Base-by-base conservation (phyloP, 2,329 filamentous ascomycete species). In the Alternaria ventricosa region DNA sequence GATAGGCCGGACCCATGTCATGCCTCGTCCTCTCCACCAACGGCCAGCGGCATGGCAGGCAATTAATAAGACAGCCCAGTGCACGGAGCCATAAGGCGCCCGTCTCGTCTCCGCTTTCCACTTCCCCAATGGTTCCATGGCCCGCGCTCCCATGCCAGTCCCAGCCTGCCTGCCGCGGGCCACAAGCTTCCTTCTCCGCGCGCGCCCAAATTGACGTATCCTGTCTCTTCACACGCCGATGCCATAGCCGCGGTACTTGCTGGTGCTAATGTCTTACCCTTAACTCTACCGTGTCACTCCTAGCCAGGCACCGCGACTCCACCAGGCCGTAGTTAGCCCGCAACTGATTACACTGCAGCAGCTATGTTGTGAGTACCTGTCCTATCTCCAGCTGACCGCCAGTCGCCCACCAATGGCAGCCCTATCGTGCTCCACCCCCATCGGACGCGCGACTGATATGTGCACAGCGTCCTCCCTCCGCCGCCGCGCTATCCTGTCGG, bases 401-500 rank as follows among this genome's bases (percentile, higher is more conserved):
- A 55, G 30, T 55, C 54, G 54, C 55, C 65, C 68, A 54, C 72
- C 76, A 76, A 74, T 78, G 71, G 71, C 71, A 25, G 51, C 60
- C 59, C 51, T 61, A 60, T 66, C 62, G 60, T 62, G 67, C 63
- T 55, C 61, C 61, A 59, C 64, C 61, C 66, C 65, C 67, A 57
- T 65, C 30, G 57, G 36, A 67, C 55, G 53, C 69, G 58, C 64
- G 62, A 73, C 74, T 78, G 73, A 78, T 60, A 43, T 67, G 63
- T 50, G 12, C 55, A 25, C 74, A 79, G 76, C 57, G 93, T 96
- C 72, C 87, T 97, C 64, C 89, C 88, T 73, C 93, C 94, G 64
- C 94, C 94, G 67, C 93, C 92, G 64, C 89, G 94, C 80, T 97
- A 97, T 84, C 91, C 92, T 60, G 88, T 89, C 69, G 86, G 88